Base-by-base conservation (phyloP, 441 rosid genomes). In the Breynia disticha region DNA sequence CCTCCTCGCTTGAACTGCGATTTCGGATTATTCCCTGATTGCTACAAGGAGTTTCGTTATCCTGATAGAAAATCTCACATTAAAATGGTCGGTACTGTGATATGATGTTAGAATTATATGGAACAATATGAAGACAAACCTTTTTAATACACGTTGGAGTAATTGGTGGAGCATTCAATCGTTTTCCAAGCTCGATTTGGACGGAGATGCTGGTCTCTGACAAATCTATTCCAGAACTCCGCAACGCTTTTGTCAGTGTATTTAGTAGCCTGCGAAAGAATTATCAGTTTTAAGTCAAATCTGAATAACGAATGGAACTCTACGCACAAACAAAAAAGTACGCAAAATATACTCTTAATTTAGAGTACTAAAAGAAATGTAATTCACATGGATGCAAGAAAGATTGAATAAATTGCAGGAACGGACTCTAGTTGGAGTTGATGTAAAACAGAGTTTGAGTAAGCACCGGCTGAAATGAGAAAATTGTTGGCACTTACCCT, bases 141-240 rank as follows among this genome's bases (percentile, higher is more conserved):
- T 76, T 76, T 10, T 50, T 6, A 12, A 54, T 59, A 37, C 79
- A 66, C 45, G 74, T 41, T 20, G 61, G 57, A 39, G 65, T 46
- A 51, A 58, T 20, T 4, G 60, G 46, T 39, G 48, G 42, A 11
- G 55, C 13, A 18, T 50, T 61, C n/a, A 72, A 65, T 55, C 71
- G 84, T 67, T 86, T 91, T 50, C 95, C 95, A 0, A 91, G 74
- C 57, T 86, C 85, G 14, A 91, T 84, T 65, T 91, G 81, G 48
- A 91, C 97, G 9, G 97, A 86, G 60, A 91, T 69, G 77, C 69
- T 88, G 63, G 97, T 95, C 71, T 76, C 71, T 14, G 97, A 78
- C 46, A 91, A 73, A 71, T 91, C 95, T 48, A 91, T 90, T 59
- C 98, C 98, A 28, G 91, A 78, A 48, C 73, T 80, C 68, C 81